These are phyloP conservation scores for Alternaria atra DNA, from an alignment of 2,329 filamentous ascomycete species.

Conservation along the genomic window DNA sequence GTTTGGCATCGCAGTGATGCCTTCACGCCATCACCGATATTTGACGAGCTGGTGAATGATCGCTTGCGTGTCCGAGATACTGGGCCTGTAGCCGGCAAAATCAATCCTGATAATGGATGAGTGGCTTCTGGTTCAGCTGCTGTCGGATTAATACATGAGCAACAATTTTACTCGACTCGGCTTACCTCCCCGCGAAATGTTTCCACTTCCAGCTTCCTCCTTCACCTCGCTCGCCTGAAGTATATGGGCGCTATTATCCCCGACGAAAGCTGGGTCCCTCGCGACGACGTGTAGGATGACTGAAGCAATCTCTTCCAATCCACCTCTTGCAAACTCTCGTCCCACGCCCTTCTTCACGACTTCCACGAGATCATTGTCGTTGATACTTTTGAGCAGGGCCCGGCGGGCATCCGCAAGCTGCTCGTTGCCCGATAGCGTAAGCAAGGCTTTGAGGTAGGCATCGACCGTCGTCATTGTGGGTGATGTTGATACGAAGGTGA, in stretches of 20 bases:
- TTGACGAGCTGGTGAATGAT: no score
- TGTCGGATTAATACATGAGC: no score
- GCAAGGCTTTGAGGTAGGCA: background rate
- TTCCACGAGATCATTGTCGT: background rate
- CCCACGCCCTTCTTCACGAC: background rate
- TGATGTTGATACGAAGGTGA: accelerated
- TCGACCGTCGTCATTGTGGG: background rate
- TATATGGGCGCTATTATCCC: background rate
- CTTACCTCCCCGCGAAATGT: no score
- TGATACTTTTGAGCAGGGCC: background rate
- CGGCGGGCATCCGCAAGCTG: background rate
- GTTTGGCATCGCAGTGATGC: background rate
- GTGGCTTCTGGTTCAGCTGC: no score
- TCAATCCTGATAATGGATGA: no score
- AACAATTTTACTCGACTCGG: no score
- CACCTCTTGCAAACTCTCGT: background rate
- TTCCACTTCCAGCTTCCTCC: no score
- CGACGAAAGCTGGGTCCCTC: background rate
- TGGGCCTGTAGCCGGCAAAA: no score
- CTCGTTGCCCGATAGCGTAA: conserved; percentile 1
- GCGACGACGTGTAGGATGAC: background rate
- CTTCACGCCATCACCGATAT: no score
- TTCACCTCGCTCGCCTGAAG: background rate
- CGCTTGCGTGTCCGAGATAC: no score
- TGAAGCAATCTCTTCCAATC: background rate